A percentile compares a stretch with the other conserved stretches of the same genome.
Conservation (phyloP, 2,329 filamentous ascomycete genomes). For the Nectriaceae sp. region DNA sequence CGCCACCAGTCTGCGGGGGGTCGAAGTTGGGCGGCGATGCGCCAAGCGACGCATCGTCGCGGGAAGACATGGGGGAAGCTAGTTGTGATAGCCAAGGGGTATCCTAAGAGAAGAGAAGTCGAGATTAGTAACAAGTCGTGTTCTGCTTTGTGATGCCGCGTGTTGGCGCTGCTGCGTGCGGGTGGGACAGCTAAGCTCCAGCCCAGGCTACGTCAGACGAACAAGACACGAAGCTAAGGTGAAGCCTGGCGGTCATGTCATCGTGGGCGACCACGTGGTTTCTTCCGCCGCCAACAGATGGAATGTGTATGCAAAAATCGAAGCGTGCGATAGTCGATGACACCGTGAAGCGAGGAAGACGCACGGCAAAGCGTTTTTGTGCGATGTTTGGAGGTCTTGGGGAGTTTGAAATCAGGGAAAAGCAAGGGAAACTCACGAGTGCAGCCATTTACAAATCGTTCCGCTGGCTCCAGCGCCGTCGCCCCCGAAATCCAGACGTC, state of each 20-base stretch:
- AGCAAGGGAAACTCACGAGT: conserved; percentile 31
- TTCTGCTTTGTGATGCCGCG: background rate
- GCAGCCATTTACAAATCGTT: conserved; percentile 36
- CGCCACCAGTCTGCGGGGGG: conserved; percentile 37
- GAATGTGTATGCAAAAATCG: conserved; percentile 1
- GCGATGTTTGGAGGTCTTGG: background rate
- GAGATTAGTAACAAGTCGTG: conserved; percentile 20
- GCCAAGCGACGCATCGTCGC: conserved; percentile 38
- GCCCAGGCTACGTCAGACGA: conserved; percentile 4
- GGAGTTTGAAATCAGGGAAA: background rate
- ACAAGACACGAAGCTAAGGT: conserved; percentile 11
- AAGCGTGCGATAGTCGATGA: conserved; percentile 1
- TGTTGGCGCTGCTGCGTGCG: background rate
- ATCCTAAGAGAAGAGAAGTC: conserved; percentile 30
- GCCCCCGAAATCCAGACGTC: conserved; percentile 30
- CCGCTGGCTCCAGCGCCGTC: conserved; percentile 22
- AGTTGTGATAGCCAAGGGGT: conserved; percentile 55
- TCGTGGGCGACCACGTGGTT: conserved; percentile 16
- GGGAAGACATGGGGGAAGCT: conserved; percentile 40
- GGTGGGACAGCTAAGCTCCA: background rate
- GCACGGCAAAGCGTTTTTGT: too few species aligned
- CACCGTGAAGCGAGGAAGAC: background rate
- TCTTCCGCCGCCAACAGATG: background rate
- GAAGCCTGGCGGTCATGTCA: conserved; percentile 24
- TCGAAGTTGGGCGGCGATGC: conserved; percentile 36